These are phyloP conservation scores for Ganoderma meredithae DNA, from an alignment of 1,284 basidiomycete species.

Conservation along the genomic window DNA sequence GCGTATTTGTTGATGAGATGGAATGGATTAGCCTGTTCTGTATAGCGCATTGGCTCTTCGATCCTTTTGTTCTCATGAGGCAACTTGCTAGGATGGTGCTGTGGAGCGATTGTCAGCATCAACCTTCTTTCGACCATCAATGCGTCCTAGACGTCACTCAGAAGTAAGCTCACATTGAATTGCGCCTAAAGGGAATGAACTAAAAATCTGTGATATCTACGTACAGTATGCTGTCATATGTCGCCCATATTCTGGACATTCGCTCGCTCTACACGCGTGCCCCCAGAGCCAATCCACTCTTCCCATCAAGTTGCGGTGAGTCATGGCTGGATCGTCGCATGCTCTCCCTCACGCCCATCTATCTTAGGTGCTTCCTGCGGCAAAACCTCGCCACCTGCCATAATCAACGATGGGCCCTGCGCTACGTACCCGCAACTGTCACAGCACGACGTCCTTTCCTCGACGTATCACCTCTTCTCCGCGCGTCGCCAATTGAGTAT, in stretches of 20 bases:
- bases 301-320: conserved; percentile 18
- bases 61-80: conserved; percentile 3
- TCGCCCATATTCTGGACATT: conserved; percentile 4
- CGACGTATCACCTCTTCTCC: neutral
- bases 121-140: conserved; percentile 16
- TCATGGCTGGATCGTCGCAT: conserved; percentile 19
- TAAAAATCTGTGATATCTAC: conserved; percentile 5
- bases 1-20: neutral
- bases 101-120: conserved; percentile 4
- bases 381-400: conserved; percentile 25
- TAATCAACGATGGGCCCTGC: conserved; percentile 12
- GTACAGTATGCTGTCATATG: conserved; percentile 23
- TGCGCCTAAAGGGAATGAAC: conserved; percentile 29
- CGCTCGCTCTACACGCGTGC: conserved; percentile 8
- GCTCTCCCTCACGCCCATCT: conserved; percentile 17
- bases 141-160: conserved; percentile 16
- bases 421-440: conserved; percentile 12
- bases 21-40: neutral
- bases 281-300: conserved; percentile 10
- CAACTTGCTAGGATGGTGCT: neutral
- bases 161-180: conserved; percentile 30
- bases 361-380: conserved; percentile 20
- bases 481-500: neutral
- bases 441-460: conserved; percentile 1
- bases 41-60: neutral